Percentiles rank a stretch among this genome's conserved stretches.
Conservation (phyloP, 495 filamentous ascomycete genomes). For the Penicillium atrosanguineum region DNA sequence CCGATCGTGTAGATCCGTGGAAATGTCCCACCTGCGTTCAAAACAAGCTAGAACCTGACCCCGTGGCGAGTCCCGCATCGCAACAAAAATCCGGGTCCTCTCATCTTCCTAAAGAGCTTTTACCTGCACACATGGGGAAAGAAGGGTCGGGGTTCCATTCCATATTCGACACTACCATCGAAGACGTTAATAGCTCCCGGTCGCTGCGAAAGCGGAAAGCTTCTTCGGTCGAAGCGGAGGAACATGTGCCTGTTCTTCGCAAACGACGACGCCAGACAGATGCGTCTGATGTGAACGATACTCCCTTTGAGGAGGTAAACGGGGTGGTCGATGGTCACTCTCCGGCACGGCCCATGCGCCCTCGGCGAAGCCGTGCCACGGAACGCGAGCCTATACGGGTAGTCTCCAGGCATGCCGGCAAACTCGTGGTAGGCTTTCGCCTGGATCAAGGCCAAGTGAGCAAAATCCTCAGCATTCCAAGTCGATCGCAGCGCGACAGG, state of each 20-base stretch:
- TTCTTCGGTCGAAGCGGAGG: constrained; percentile 54
- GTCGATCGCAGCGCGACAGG: constrained; percentile 24
- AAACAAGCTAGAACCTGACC: constrained; percentile 58
- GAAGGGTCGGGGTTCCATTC: constrained; percentile 80
- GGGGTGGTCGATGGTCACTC: constrained; percentile 18
- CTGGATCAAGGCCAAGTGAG: constrained; percentile 57
- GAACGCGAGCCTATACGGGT: constrained; percentile 39
- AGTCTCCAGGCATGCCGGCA: constrained; percentile 35
- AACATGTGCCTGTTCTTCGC: constrained; percentile 43
- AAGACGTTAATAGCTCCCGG: constrained; percentile 84
- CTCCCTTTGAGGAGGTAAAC: constrained; percentile 20
- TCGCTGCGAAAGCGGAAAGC: constrained; percentile 84
- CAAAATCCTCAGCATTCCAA: constrained; percentile 51
- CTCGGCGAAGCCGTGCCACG: constrained; percentile 34
- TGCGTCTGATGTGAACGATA: constrained; percentile 16
- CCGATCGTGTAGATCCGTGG: constrained; percentile 57
- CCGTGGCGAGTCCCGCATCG: constrained; percentile 37
- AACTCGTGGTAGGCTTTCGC: constrained; percentile 57
- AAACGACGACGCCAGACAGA: constrained; percentile 46
- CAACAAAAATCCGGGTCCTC: constrained; percentile 44
- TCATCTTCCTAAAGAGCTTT: constrained; percentile 67
- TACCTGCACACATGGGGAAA: constrained; percentile 67
- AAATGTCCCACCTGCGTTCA: constrained; percentile 74
- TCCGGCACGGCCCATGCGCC: constrained; percentile 30
- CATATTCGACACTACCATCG: constrained; percentile 72